Percentiles rank a stretch among this genome's conserved stretches.
phyloP scores from a whole-genome alignment of 2,329 filamentous ascomycete species.

The Sporothrix schenckii region DNA sequence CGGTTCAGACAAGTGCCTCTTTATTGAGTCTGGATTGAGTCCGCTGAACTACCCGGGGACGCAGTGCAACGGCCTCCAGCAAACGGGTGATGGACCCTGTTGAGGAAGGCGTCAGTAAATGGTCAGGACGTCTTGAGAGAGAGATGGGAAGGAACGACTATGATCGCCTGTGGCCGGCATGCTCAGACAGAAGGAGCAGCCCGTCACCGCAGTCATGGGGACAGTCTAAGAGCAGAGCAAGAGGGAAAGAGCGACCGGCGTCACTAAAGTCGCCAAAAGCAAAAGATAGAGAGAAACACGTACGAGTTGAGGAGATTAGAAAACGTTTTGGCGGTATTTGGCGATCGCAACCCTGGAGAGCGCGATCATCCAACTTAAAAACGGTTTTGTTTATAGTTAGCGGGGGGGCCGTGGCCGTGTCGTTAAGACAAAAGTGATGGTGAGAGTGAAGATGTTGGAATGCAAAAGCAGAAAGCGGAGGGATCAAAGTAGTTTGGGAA shows the following conservation, averaged over 20 bases:
- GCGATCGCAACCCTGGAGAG: constrained; percentile 58
- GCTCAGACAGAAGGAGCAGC: neutral
- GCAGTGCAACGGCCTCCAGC: constrained; percentile 94
- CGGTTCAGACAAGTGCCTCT: constrained; percentile 38
- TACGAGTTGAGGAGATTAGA: constrained; percentile 98
- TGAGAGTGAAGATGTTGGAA: neutral
- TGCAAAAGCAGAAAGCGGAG: constrained; percentile 6
- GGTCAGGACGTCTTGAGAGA: too few relatives aligned
- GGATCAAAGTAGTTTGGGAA: constrained; percentile 8
- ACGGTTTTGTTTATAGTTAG: constrained; percentile 1
- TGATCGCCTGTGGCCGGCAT: neutral
- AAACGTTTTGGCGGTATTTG: constrained; percentile 84
- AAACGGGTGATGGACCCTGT: constrained; percentile 90
- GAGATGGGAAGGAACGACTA: neutral
- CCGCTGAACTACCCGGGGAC: constrained; percentile 79
- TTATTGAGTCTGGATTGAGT: constrained; percentile 64
- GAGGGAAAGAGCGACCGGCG: neutral
- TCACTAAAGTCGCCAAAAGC: neutral
- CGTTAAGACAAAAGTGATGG: neutral
- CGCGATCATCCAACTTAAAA: constrained; percentile 35
- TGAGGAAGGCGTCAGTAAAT: constrained; percentile 28
- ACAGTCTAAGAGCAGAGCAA: neutral
- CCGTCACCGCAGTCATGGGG: neutral
- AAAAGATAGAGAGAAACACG: constrained; percentile 43
- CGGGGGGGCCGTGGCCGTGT: constrained; percentile 16